Conservation (phyloP, 2,329 filamentous ascomycete species). For the Blastomyces silverae region DNA sequence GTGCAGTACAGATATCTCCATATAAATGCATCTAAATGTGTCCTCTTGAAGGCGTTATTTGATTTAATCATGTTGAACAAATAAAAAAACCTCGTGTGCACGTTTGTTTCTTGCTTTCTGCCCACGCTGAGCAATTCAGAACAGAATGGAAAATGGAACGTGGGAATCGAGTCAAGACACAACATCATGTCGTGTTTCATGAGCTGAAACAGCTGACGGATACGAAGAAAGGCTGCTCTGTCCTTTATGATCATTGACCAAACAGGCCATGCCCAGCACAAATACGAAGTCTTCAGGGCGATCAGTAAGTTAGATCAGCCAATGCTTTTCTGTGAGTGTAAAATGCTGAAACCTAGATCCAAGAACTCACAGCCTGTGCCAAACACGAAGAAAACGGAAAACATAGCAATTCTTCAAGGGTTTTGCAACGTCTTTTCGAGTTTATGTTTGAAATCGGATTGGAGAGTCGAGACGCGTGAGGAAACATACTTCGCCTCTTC, state of each 20-base stretch:
- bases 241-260: neutral
- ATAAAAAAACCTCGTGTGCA: too few species aligned
- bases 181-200: neutral
- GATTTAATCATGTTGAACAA: too few species aligned
- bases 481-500: neutral
- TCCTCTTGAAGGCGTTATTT: too few species aligned
- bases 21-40: too few species aligned
- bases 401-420: neutral
- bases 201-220: neutral
- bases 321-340: neutral
- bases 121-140: neutral
- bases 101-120: neutral
- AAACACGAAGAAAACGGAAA: neutral
- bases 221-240: neutral
- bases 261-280: neutral
- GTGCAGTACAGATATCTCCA: too few species aligned
- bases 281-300: neutral
- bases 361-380: neutral
- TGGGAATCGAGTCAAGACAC: neutral
- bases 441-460: neutral
- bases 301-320: neutral
- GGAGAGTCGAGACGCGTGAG: neutral
- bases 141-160: neutral
- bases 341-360: neutral
- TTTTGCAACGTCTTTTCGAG: neutral